phyloP scores from a whole-genome alignment of 2,329 filamentous ascomycete species.

The Niveomyces coronatus region DNA sequence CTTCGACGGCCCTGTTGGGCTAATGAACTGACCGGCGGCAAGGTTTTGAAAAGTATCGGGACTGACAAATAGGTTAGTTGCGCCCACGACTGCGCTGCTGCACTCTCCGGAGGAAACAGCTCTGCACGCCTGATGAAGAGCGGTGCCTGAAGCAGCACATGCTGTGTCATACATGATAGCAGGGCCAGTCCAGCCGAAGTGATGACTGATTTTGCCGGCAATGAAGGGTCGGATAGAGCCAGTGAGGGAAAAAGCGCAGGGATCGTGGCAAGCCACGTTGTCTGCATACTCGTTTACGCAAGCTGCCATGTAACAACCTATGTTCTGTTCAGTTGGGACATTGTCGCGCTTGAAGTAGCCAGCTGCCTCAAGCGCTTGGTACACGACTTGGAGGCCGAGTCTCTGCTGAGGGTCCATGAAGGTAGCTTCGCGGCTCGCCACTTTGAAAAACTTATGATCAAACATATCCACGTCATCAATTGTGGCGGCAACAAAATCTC shows the following conservation, averaged over 20 bases:
- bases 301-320: constrained; percentile 30
- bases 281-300: constrained; percentile 28
- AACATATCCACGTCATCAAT: too few species aligned
- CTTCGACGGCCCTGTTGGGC: constrained; percentile 21
- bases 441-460: constrained; percentile 31
- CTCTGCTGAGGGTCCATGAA: constrained; percentile 31
- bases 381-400: constrained; percentile 27
- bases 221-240: constrained; percentile 25
- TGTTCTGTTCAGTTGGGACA: constrained; percentile 5
- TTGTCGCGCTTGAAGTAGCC: constrained; percentile 12
- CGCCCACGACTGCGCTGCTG: constrained; percentile 26
- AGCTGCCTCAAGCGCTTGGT: constrained; percentile 26
- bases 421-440: constrained; percentile 23
- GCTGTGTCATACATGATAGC: constrained; percentile 27
- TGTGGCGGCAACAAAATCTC: too few species aligned
- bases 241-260: constrained; percentile 27
- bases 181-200: constrained; percentile 29
- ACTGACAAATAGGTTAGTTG: constrained; percentile 26
- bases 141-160: constrained; percentile 27
- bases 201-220: constrained; percentile 24
- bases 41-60: constrained; percentile 16
- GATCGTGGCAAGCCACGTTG: constrained; percentile 26
- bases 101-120: constrained; percentile 22
- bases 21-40: constrained; percentile 17
- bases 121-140: constrained; percentile 24